These are phyloP conservation scores for Alternaria atra DNA, from an alignment of 2,329 filamentous ascomycete species.

Conservation along the genomic window DNA sequence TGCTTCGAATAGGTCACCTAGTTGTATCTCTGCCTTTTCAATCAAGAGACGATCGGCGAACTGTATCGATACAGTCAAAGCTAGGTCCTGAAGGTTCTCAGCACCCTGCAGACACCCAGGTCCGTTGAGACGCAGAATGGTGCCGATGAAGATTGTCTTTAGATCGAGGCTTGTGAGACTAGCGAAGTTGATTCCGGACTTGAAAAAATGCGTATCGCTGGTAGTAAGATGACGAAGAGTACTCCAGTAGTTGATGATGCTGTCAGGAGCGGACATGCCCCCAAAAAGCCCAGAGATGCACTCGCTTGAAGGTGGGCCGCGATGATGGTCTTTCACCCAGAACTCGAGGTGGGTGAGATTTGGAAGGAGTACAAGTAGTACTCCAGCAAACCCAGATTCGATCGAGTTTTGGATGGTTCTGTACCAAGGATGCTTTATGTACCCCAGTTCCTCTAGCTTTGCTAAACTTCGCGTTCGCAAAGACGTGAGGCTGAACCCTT, in stretches of 20 bases:
- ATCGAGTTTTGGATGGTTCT: constrained; percentile 30
- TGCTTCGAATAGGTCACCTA: constrained; percentile 31
- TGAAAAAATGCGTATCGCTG: constrained; percentile 26
- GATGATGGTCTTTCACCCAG: constrained; percentile 30
- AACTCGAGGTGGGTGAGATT: constrained; percentile 31
- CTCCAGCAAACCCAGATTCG: constrained; percentile 35
- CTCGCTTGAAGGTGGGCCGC: constrained; percentile 26
- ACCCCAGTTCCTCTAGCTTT: constrained; percentile 21
- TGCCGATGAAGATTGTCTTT: constrained; percentile 25
- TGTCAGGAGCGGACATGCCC: constrained; percentile 15
- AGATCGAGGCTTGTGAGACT: constrained; percentile 26
- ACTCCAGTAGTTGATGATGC: constrained; percentile 12
- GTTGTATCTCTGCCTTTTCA: constrained; percentile 25
- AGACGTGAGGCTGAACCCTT: constrained; percentile 20
- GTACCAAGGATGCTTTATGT: constrained; percentile 26
- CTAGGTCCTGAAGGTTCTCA: constrained; percentile 22
- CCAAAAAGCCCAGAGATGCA: constrained; percentile 35
- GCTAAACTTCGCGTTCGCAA: constrained; percentile 22
- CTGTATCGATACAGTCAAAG: constrained; percentile 24
- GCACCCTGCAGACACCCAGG: constrained; percentile 30
- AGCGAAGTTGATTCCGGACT: constrained; percentile 23
- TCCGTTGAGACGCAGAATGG: constrained; percentile 31
- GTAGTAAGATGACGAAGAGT: constrained; percentile 22
- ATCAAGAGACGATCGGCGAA: constrained; percentile 26
- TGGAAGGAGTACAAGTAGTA: constrained; percentile 30